Evolutionary conservation across 495 filamentous ascomycete species (phyloP).

Genomic region (Pyrenopolyporus hunteri): DNA sequence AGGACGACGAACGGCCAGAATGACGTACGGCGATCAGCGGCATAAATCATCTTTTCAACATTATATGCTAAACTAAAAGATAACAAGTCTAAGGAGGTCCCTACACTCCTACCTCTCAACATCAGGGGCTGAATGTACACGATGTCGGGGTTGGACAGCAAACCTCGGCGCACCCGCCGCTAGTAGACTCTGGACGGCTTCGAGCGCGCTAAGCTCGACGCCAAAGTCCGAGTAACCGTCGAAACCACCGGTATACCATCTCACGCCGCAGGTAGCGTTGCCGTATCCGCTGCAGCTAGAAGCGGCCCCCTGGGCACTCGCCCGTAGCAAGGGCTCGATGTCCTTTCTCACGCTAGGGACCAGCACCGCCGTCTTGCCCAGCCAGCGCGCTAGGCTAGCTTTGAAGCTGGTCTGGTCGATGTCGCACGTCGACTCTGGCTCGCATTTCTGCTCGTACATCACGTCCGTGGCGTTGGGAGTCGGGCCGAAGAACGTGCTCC

Average conservation of each 20-base stretch:
- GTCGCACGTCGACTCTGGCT: conserved; percentile 66
- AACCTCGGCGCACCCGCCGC: conserved; percentile 39
- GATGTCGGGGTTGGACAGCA: conserved; percentile 1
- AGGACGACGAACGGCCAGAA: too few relatives aligned
- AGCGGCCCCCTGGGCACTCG: conserved; percentile 67
- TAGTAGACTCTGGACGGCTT: conserved; percentile 60
- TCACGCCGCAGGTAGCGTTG: conserved; percentile 69
- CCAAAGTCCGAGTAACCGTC: conserved; percentile 65
- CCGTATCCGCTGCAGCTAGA: conserved; percentile 63
- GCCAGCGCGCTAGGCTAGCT: conserved; percentile 76
- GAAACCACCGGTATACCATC: conserved; percentile 65
- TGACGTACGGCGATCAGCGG: too few relatives aligned
- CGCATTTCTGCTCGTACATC: conserved; percentile 75
- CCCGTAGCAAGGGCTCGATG: conserved; percentile 61
- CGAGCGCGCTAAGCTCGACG: conserved; percentile 66
- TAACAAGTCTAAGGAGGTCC: neutral
- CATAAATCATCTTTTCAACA: too few relatives aligned
- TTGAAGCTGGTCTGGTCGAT: conserved; percentile 78
- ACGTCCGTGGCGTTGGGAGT: conserved; percentile 56
- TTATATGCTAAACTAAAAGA: too few relatives aligned
- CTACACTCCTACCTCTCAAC: neutral
- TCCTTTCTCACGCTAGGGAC: conserved; percentile 63
- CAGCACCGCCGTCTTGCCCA: conserved; percentile 69
- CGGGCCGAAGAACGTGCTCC: conserved; percentile 62
- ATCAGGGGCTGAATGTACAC: neutral